Conservation (phyloP, 2,329 filamentous ascomycete species). For the Colletotrichum endophyticum region DNA sequence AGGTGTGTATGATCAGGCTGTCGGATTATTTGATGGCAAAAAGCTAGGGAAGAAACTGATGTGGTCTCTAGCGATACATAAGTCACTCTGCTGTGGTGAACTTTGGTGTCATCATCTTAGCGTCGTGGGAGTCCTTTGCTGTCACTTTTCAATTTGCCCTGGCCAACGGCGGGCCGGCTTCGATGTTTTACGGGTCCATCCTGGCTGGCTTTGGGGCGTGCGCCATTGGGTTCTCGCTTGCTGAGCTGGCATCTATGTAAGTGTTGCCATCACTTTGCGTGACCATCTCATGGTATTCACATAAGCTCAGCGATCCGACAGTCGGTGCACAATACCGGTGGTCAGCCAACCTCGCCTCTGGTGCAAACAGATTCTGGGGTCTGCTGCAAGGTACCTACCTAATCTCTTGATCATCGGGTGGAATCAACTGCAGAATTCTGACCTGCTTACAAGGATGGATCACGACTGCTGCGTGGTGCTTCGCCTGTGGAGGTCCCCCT, state of each 20-base stretch:
- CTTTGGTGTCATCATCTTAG: background rate
- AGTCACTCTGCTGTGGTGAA: background rate
- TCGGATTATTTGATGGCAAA: background rate
- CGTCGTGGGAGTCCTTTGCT: background rate
- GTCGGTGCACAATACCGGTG: background rate
- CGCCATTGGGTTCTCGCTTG: background rate
- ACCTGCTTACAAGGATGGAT: background rate
- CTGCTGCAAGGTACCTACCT: background rate
- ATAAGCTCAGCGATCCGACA: background rate
- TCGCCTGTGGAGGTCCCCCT: background rate
- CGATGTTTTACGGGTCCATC: background rate
- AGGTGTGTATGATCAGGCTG: background rate
- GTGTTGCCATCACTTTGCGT: background rate
- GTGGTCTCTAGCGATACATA: background rate
- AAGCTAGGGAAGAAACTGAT: background rate
- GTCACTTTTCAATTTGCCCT: background rate
- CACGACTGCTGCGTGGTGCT: background rate
- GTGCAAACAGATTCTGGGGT: background rate
- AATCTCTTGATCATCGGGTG: background rate
- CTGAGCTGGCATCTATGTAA: background rate
- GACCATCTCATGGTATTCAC: fast-evolving
- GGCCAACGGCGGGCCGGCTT: background rate
- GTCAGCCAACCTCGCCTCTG: fast-evolving
- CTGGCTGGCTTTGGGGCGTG: background rate
- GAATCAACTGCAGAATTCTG: background rate